Percentiles rank a stretch among this genome's conserved stretches.
These are phyloP conservation scores for Aspergillus puulaauensis DNA, from an alignment of 2,329 filamentous ascomycete genomes.

Conservation along the genomic window DNA sequence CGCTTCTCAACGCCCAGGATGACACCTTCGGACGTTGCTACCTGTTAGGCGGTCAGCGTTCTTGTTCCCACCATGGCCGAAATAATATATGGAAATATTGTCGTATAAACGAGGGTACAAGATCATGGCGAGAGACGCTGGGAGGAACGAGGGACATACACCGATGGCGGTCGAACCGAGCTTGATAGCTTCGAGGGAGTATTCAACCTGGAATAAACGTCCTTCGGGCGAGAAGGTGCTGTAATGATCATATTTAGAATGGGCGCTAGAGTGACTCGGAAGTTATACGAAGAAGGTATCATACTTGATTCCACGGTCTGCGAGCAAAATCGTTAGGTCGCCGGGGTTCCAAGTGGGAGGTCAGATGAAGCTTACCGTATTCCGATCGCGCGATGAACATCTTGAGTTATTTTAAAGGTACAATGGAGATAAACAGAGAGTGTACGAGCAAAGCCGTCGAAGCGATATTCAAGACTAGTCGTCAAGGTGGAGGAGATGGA, in stretches of 20 bases:
- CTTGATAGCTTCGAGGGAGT: slow-evolving; percentile 99
- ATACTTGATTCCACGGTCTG: slow-evolving; percentile 97
- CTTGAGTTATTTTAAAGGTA: slow-evolving; percentile 48
- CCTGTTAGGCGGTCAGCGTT: slow-evolving; percentile 41
- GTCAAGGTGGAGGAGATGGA: slow-evolving; percentile 1
- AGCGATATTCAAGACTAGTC: background rate
- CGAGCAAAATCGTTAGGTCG: slow-evolving; percentile 37
- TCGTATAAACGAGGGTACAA: background rate
- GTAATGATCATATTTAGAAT: slow-evolving; percentile 26
- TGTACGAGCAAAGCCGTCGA: background rate
- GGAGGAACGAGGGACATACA: slow-evolving; percentile 48
- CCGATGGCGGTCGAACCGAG: slow-evolving; percentile 97
- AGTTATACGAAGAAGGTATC: slow-evolving; percentile 27
- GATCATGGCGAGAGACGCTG: background rate
- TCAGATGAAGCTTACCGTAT: slow-evolving; percentile 73
- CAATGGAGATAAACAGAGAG: background rate
- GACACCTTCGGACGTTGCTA: slow-evolving; percentile 91
- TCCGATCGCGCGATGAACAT: slow-evolving; percentile 99
- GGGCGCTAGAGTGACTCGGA: background rate
- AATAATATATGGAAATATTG: background rate
- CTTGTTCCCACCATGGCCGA: background rate
- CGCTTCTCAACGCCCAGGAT: slow-evolving; percentile 98
- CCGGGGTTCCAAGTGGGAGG: slow-evolving; percentile 23
- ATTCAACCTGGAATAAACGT: slow-evolving; percentile 99
- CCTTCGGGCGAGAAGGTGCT: slow-evolving; percentile 99